Evolutionary conservation across 2,329 filamentous ascomycete species (phyloP), one percentile per base, ranked within the genome.

Genomic region (Chrysoporthe puriensis): DNA sequence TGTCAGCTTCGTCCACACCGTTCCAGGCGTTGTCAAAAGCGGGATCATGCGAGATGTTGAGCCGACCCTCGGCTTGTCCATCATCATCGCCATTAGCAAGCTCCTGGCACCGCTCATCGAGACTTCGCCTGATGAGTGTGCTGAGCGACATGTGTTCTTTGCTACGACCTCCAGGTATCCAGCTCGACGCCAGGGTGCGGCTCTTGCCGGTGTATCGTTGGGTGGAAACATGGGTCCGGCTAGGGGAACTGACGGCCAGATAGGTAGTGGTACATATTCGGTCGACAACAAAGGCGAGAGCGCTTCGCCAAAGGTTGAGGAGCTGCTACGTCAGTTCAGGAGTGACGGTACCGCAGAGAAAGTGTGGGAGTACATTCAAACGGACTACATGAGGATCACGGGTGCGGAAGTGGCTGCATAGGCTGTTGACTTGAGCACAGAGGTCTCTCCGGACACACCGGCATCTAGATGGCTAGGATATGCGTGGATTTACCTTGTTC

Each of bases 91-190:
- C 32, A 58, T 69, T 16, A 56, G 46, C 21, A 63, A 46, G 4
- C 36, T 70, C 48, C 58, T 71, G 18, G 58, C 40, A 4, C 48
- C 65, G 8, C 40, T 63, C 65, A 64, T 73, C 43, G 64, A 68
- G 32, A 68, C 58, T 2, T 70, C 69, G 8, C 67, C 70, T 9
- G 43, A 73, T 1, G 78, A 79, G 64, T 73, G 69, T 46, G 79
- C 78, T 21, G 76, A 79, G 68, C 70, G 78, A 6, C 76, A 79
- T 70, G 50, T 78, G 34, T 79, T 74, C 65, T 62, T 77, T 2
- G 73, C 73, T 4, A 80, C 78, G 6, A 79, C 77, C 68, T 76
- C 74, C 7, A 72, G 70, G 50, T 80, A 74, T 69, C 71, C 76
- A 4, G 68, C 72, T 48, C 63, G 65, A 7, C 66, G 72, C 21